Evolutionary conservation across 768 basidiomycete genomes (phyloP), one percentile per base, ranked within the genome.

Genomic region (Tylopilus sp.): DNA sequence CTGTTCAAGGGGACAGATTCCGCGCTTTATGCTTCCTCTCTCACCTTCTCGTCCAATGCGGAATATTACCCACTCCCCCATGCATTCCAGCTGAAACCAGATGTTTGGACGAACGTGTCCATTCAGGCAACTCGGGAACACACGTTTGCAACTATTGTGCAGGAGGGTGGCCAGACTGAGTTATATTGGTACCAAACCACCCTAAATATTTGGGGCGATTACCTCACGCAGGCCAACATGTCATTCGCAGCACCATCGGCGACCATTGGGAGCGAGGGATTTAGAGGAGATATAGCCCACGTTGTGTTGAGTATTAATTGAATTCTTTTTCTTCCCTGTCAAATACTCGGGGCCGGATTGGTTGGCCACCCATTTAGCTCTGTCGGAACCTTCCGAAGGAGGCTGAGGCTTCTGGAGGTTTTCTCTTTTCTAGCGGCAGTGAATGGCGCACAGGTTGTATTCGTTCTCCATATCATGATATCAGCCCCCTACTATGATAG

Each of bases 201-300:
- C 42, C 46, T 77, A 51, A 66, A 71, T 52, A 72, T 75, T 14
- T 74, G 74, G 74, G 74, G 74, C 13, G 70, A 70, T 40, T 71
- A 71, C 29, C 70, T 74, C 60, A 63, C 59, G 30, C 56, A 58
- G 24, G 73, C 68, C 29, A 76, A 77, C 51, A 76, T 77, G 72
- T 75, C 74, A 4, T 77, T 77, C 48, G 74, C 74, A 1, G 76
- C 76, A 12, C 76, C 75, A 1, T 63, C 73, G 3, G 58, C 56
- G 31, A 58, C 63, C 3, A 70, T 76, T 17, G 75, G 77, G 1
- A 68, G 63, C 16, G 52, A 59, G 29, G 69, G 70, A 41, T 74
- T 78, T 55, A 22, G 45, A 45, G 74, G 74, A n/a, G 58, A 61
- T 6, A 60, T 75, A 50, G 68, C 61, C 22, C 56, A 70, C 50